These are phyloP conservation scores for Pestalotiopsis sp. DNA, from an alignment of 2,329 filamentous ascomycete species.

Conservation along the genomic window DNA sequence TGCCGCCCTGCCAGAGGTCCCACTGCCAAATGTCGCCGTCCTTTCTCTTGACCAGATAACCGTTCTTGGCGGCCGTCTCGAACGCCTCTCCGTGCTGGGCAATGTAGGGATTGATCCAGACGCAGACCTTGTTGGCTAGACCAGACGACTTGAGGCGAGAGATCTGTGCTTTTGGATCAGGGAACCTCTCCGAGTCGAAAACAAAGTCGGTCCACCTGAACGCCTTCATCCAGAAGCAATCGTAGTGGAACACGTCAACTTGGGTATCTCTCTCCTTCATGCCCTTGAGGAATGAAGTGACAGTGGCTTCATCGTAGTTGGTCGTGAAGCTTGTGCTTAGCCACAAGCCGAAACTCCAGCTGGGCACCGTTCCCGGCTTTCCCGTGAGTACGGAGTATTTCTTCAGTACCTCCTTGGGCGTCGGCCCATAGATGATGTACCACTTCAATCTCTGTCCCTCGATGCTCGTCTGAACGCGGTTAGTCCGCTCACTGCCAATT, in stretches of 20 bases:
- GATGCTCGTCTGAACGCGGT: conserved; percentile 69
- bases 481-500: conserved; percentile 74
- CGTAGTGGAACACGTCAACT: conserved; percentile 75
- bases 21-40: conserved; percentile 75
- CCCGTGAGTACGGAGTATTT: conserved; percentile 72
- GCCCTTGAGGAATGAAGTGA: conserved; percentile 68
- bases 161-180: conserved; percentile 68
- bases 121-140: conserved; percentile 66
- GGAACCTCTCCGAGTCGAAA: conserved; percentile 70
- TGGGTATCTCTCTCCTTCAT: conserved; percentile 68
- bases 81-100: conserved; percentile 71
- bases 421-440: conserved; percentile 73
- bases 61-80: conserved; percentile 63
- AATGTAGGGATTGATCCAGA: conserved; percentile 79
- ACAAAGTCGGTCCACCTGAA: conserved; percentile 78
- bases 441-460: conserved; percentile 72
- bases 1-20: conserved; percentile 78
- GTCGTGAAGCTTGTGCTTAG: conserved; percentile 78
- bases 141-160: conserved; percentile 64
- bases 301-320: conserved; percentile 70
- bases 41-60: conserved; percentile 70
- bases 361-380: conserved; percentile 64
- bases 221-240: conserved; percentile 78
- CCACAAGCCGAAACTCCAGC: conserved; percentile 79
- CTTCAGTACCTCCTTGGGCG: conserved; percentile 71